phyloP scores from a whole-genome alignment of 2,329 filamentous ascomycete species.

The Gaeumannomyces tritici region DNA sequence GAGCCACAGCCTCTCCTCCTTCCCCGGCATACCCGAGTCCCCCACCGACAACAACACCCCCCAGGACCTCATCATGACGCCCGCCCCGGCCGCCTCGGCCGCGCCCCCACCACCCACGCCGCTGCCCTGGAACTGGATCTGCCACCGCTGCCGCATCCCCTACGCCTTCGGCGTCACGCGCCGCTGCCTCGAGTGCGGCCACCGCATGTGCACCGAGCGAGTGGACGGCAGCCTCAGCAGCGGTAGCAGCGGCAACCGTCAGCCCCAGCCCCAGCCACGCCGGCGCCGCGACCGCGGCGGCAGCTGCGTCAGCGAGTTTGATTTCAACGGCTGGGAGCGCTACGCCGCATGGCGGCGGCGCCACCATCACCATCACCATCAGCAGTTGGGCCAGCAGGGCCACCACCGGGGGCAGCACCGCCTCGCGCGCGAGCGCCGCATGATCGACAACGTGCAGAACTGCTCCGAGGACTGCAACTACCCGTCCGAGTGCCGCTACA shows the following conservation, averaged over 20 bases:
- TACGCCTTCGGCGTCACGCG: slow-evolving; percentile 23
- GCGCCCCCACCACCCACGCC: slow-evolving; percentile 6
- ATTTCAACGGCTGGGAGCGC: slow-evolving; percentile 20
- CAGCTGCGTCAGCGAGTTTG: slow-evolving; percentile 19
- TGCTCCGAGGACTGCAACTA: slow-evolving; percentile 19
- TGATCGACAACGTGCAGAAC: slow-evolving; percentile 10
- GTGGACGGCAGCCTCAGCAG: neutral
- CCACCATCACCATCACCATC: too few species aligned
- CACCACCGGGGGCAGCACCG: too few species aligned
- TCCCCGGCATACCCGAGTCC: slow-evolving; percentile 12
- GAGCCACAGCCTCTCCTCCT: slow-evolving; percentile 16
- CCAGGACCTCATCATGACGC: neutral
- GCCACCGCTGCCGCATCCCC: slow-evolving; percentile 17
- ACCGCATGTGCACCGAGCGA: slow-evolving; percentile 22
- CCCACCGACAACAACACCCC: neutral
- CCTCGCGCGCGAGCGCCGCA: slow-evolving; percentile 10
- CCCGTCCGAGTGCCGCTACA: slow-evolving; percentile 15
- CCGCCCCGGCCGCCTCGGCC: neutral
- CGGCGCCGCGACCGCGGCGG: slow-evolving; percentile 5
- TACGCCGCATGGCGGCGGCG: slow-evolving; percentile 19
- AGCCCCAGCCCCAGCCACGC: too few species aligned
- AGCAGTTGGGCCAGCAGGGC: neutral
- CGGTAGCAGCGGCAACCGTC: neutral
- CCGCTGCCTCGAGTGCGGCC: slow-evolving; percentile 27
- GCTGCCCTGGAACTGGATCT: slow-evolving; percentile 22